phyloP scores from a whole-genome alignment of 495 filamentous ascomycete genomes.

The Penicillium roqueforti region DNA sequence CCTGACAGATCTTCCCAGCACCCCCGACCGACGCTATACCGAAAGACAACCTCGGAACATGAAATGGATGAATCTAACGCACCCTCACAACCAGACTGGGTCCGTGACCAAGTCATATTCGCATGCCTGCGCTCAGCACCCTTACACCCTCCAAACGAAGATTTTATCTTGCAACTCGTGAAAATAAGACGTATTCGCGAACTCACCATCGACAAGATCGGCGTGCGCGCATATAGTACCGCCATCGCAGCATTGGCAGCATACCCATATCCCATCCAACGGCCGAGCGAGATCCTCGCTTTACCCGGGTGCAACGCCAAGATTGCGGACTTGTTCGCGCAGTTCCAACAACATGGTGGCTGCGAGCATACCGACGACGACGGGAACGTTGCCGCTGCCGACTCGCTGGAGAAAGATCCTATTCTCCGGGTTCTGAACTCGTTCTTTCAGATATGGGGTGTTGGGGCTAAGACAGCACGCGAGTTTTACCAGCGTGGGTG shows the following conservation, averaged over 20 bases:
- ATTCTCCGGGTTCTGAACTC: constrained; percentile 56
- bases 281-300: constrained; percentile 56
- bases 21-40: constrained; percentile 47
- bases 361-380: constrained; percentile 32
- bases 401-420: constrained; percentile 59
- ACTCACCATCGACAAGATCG: constrained; percentile 69
- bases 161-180: constrained; percentile 70
- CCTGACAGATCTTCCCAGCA: constrained; percentile 14
- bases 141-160: constrained; percentile 62
- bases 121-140: constrained; percentile 80
- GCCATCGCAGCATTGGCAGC: constrained; percentile 79
- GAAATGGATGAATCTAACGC: constrained; percentile 57
- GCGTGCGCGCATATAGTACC: constrained; percentile 82
- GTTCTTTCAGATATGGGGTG: constrained; percentile 85
- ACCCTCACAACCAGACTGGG: constrained; percentile 67
- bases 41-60: constrained; percentile 70
- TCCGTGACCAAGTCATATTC: constrained; percentile 61
- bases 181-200: constrained; percentile 69
- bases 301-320: constrained; percentile 82
- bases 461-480: constrained; percentile 75
- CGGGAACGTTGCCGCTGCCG: constrained; percentile 57
- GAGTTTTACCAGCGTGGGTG: constrained; percentile 76
- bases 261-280: constrained; percentile 63
- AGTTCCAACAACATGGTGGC: constrained; percentile 54
- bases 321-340: constrained; percentile 71